These are phyloP conservation scores for Leccinum angustisporum DNA, from an alignment of 1,284 basidiomycete genomes.

Conservation along the genomic window DNA sequence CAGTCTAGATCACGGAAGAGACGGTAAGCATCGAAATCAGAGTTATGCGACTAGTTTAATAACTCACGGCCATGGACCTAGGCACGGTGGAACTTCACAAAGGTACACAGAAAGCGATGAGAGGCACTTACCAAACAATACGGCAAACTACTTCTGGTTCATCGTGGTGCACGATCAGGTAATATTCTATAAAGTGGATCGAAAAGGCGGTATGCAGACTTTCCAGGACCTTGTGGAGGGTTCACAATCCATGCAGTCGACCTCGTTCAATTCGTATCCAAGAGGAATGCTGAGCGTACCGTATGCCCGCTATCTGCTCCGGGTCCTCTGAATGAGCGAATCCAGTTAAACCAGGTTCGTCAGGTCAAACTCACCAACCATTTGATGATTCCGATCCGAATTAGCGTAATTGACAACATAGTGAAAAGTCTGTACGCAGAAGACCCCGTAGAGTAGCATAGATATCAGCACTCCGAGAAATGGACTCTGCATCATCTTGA, in stretches of 20 bases:
- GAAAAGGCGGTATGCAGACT: conserved; percentile 9
- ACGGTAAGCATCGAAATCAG: not conserved
- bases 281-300: not conserved
- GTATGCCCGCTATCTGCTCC: conserved; percentile 5
- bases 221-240: conserved; percentile 4
- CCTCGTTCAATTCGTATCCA: not conserved
- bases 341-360: not conserved
- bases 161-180: conserved; percentile 9
- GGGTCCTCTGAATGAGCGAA: not conserved
- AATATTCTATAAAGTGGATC: conserved; percentile 11
- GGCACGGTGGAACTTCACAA: not conserved
- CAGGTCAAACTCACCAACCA: conserved; percentile 8
- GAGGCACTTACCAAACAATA: conserved; percentile 6
- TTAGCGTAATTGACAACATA: conserved; percentile 2
- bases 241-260: not conserved
- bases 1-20: not conserved
- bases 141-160: not conserved
- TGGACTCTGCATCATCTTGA: not conserved
- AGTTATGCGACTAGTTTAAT: not conserved
- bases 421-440: conserved; percentile 13
- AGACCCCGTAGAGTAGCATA: conserved; percentile 9
- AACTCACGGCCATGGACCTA: conserved; percentile 9
- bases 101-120: not conserved
- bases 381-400: conserved; percentile 2
- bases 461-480: conserved; percentile 6